Percentiles rank a stretch among this genome's conserved stretches.
Evolutionary conservation across 225 moss, liverwort and hornwort species (phyloP).

Genomic region (Climacium dendroides): DNA sequence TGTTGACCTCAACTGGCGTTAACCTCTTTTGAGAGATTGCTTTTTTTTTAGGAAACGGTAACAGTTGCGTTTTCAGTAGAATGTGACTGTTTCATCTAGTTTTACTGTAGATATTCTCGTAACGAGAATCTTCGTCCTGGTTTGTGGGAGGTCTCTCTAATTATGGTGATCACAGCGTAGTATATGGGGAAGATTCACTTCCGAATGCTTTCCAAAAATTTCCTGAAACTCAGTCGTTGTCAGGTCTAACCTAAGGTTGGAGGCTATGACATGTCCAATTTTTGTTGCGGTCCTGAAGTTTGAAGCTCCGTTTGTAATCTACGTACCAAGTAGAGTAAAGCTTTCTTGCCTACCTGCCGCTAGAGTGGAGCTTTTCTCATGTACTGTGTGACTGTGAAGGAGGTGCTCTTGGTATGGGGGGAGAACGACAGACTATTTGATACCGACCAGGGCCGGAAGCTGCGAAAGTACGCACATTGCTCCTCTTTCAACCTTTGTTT

Average conservation of each 20-base stretch:
- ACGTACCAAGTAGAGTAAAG: background rate
- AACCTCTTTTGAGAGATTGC: background rate
- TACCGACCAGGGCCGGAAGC: background rate
- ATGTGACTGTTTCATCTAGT: background rate
- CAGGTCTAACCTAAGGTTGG: too few relatives aligned
- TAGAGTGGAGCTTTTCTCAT: background rate
- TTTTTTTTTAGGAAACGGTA: background rate
- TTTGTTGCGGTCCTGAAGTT: background rate
- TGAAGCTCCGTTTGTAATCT: background rate
- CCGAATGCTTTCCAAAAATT: too few relatives aligned
- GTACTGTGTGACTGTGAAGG: conserved; percentile 17
- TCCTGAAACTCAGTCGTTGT: too few relatives aligned
- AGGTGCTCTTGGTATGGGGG: conserved; percentile 22
- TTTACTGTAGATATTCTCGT: background rate
- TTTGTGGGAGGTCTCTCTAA: background rate
- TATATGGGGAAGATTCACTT: background rate
- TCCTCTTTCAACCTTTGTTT: background rate
- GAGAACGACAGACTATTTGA: conserved; percentile 13
- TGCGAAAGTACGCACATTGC: background rate
- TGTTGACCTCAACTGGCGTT: background rate
- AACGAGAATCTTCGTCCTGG: background rate
- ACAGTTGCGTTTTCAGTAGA: background rate
- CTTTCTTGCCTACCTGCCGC: background rate
- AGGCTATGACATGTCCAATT: background rate
- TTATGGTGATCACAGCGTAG: background rate